phyloP scores from a whole-genome alignment of 306 rosid species.

The Malus sylvestris region DNA sequence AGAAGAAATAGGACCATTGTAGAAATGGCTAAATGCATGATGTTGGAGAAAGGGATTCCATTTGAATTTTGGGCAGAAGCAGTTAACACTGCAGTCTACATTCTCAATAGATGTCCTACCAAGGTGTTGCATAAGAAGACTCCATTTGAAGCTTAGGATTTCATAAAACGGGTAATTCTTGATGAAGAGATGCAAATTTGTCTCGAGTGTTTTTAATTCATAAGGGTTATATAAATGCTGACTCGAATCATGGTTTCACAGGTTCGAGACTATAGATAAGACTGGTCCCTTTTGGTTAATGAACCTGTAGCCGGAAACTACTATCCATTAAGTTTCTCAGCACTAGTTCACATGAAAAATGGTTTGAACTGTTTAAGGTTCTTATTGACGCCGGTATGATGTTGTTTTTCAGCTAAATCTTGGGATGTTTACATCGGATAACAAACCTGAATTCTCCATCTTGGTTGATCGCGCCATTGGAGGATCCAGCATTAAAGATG shows the following conservation, averaged over 20 bases:
- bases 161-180: constrained; percentile 53
- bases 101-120: too few species aligned
- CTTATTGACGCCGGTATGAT: background rate
- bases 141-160: too few species aligned
- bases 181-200: too few species aligned
- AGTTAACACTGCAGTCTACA: too few species aligned
- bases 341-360: background rate
- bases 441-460: constrained; percentile 60
- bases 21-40: too few species aligned
- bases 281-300: constrained; percentile 64
- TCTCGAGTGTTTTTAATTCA: too few species aligned
- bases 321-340: constrained; percentile 55
- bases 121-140: too few species aligned
- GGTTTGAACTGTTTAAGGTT: background rate
- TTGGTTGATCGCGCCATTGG: constrained; percentile 83
- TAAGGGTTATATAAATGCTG: background rate
- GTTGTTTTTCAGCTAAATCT: constrained; percentile 56
- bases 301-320: constrained; percentile 87
- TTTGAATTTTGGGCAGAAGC: too few species aligned
- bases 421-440: constrained; percentile 59
- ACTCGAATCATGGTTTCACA: constrained; percentile 20
- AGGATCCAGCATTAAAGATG: constrained; percentile 66
- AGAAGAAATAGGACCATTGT: too few species aligned
- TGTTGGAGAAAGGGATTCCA: too few species aligned
- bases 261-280: constrained; percentile 66